Conservation (phyloP, 2,329 filamentous ascomycete genomes). For the Emmonsia crescens region DNA sequence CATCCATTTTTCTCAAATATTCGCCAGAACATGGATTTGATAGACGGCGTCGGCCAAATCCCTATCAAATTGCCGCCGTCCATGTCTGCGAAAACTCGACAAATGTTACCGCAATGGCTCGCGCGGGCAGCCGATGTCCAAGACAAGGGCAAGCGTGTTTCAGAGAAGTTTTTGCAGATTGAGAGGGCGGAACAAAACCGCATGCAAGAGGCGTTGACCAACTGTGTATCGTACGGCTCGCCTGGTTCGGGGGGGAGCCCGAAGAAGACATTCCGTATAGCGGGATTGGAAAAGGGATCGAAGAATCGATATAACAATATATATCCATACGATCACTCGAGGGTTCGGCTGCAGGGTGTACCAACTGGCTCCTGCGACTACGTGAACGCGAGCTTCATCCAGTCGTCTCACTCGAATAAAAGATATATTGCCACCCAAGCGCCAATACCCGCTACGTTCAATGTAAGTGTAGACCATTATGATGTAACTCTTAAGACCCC, state of each 20-base stretch:
- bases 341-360: conserved; percentile 66
- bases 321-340: conserved; percentile 85
- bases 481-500: no score
- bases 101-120: conserved; percentile 65
- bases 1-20: conserved; percentile 97
- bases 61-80: conserved; percentile 47
- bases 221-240: conserved; percentile 47
- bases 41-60: conserved; percentile 82
- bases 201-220: conserved; percentile 73
- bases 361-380: conserved; percentile 70
- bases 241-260: conserved; percentile 31
- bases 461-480: conserved; percentile 55
- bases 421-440: conserved; percentile 93
- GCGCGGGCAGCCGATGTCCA: conserved; percentile 52
- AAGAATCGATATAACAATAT: conserved; percentile 99
- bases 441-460: conserved; percentile 82
- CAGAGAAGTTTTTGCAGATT: conserved; percentile 72
- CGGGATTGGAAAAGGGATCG: conserved; percentile 82
- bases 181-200: conserved; percentile 77
- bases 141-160: conserved; percentile 69
- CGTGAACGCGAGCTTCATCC: conserved; percentile 84
- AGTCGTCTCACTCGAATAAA: conserved; percentile 72
- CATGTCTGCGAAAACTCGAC: conserved; percentile 38
- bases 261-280: conserved; percentile 55
- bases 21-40: conserved; percentile 88